These are phyloP conservation scores for Inga leiocalycina DNA, from an alignment of 306 rosid species.

Conservation along the genomic window DNA sequence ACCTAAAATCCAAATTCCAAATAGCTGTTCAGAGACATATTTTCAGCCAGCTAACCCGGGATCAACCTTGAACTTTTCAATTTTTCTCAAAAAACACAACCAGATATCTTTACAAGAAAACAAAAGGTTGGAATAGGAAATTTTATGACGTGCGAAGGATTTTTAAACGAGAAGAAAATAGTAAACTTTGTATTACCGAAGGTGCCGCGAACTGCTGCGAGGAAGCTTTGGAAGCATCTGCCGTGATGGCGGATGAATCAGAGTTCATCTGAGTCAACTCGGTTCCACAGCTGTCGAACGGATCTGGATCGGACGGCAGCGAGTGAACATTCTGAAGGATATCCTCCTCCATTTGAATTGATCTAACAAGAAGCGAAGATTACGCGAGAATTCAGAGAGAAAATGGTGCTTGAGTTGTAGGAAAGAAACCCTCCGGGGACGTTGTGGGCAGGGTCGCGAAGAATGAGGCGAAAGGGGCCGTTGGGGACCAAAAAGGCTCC, in stretches of 20 bases:
- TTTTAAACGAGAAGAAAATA: neutral
- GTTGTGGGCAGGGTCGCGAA: neutral
- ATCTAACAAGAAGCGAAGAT: slow-evolving; percentile 27
- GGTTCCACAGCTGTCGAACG: slow-evolving; percentile 13
- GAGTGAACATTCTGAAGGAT: slow-evolving; percentile 31
- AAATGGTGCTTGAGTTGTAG: slow-evolving; percentile 8
- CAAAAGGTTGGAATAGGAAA: slow-evolving; percentile 24
- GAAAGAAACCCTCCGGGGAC: slow-evolving; percentile 46
- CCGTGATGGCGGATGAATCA: slow-evolving; percentile 48
- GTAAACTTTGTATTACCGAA: slow-evolving; percentile 40
- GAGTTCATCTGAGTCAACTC: slow-evolving; percentile 52
- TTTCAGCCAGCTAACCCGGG: slow-evolving; percentile 2
- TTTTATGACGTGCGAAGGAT: slow-evolving; percentile 5
- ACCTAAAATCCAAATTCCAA: slow-evolving; percentile 15
- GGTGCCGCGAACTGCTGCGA: slow-evolving; percentile 36
- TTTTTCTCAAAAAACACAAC: neutral
- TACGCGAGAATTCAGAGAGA: neutral
- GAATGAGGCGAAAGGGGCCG: neutral
- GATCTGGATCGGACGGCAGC: slow-evolving; percentile 48
- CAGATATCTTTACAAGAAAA: neutral
- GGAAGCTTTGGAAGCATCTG: slow-evolving; percentile 34
- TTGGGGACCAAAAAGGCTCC: slow-evolving; percentile 49
- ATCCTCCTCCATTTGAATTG: slow-evolving; percentile 46
- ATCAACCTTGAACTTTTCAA: slow-evolving; percentile 29
- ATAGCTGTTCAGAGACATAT: slow-evolving; percentile 1